Evolutionary conservation across 345 rosid genomes (phyloP).

Genomic region (Euphorbia tirucalli): DNA sequence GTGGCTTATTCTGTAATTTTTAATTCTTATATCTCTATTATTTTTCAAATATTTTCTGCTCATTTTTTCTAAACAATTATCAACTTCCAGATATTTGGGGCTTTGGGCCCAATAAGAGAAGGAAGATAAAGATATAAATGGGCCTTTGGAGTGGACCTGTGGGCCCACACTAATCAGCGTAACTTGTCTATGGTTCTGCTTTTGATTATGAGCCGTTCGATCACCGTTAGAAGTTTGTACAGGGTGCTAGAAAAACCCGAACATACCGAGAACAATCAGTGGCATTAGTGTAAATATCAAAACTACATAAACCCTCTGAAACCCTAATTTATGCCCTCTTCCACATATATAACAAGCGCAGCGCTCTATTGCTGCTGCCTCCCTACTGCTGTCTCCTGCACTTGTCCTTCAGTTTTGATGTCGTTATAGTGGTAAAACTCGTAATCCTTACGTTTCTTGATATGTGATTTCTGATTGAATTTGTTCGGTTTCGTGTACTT

Average conservation of each 20-base stretch:
- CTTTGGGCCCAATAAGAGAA: too few relatives aligned
- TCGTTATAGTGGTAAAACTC: background rate
- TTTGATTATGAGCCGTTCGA: too few relatives aligned
- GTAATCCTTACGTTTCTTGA: background rate
- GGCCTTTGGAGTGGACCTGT: background rate
- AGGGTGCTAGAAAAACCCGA: too few relatives aligned
- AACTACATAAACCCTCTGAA: background rate
- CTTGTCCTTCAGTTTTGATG: background rate
- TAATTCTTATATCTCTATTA: too few relatives aligned
- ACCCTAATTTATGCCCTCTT: background rate
- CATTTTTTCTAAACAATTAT: too few relatives aligned
- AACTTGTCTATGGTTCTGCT: too few relatives aligned
- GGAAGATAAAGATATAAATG: background rate
- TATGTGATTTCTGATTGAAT: background rate
- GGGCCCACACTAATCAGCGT: too few relatives aligned
- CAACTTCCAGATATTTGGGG: too few relatives aligned
- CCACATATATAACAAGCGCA: background rate
- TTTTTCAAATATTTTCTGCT: too few relatives aligned
- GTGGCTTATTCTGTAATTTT: too few relatives aligned
- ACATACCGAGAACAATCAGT: too few relatives aligned
- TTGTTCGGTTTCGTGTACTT: background rate
- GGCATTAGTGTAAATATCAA: background rate
- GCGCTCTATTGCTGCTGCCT: background rate
- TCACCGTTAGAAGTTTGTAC: too few relatives aligned
- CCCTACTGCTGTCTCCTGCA: background rate